These are phyloP conservation scores for Skeletonema menzelii DNA, from an alignment of 108 stramenopile species.

Conservation along the genomic window DNA sequence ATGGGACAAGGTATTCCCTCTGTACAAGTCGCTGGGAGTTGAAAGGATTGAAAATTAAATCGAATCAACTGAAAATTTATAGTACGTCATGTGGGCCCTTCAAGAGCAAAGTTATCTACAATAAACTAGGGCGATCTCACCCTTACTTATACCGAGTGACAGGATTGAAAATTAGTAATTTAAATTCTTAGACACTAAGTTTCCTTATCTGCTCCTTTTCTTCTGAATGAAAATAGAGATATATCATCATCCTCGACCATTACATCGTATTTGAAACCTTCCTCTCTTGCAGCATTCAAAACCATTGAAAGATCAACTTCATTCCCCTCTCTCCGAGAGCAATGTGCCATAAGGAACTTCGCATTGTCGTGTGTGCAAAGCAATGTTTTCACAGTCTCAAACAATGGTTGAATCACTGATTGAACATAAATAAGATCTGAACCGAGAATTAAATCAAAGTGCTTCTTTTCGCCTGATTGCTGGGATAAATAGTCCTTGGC, in stretches of 20 bases:
- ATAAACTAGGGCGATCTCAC: no score
- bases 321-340: constrained; percentile 25
- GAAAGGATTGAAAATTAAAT: no score
- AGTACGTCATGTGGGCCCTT: no score
- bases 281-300: constrained; percentile 5
- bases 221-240: constrained; percentile 1
- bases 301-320: constrained; percentile 25
- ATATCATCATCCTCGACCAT: constrained; percentile 3
- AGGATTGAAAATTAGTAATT: no score
- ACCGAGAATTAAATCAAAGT: constrained; percentile 33
- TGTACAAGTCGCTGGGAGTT: not conserved
- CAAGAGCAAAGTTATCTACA: no score
- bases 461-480: not conserved
- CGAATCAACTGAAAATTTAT: no score
- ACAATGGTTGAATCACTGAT: constrained; percentile 21
- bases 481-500: constrained; percentile 19
- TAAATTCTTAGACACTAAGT: not conserved
- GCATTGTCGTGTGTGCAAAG: constrained; percentile 2
- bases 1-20: not conserved
- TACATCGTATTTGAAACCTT: constrained; percentile 11
- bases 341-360: constrained; percentile 37
- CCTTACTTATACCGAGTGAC: no score
- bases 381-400: constrained; percentile 15
- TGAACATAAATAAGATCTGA: constrained; percentile 31
- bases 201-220: not conserved